Conservation (phyloP, 345 rosid genomes). For the Adansonia digitata region DNA sequence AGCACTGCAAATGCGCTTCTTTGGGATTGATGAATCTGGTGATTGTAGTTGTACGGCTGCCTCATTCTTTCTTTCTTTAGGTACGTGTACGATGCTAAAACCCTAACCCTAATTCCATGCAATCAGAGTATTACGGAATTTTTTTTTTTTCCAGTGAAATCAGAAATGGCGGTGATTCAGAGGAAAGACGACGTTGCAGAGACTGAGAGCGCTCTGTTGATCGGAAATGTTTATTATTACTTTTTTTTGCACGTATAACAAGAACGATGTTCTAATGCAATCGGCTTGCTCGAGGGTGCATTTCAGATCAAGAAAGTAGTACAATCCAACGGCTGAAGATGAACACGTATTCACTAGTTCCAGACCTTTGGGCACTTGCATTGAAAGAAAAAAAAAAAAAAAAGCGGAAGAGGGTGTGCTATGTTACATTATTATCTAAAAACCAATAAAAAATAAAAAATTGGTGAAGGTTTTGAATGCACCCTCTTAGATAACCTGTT, state of each 20-base stretch:
- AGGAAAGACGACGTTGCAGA: neutral
- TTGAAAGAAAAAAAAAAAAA: too few species aligned
- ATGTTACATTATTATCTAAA: too few species aligned
- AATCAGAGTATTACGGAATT: neutral
- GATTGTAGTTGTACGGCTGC: constrained; percentile 19
- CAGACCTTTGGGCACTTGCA: too few species aligned
- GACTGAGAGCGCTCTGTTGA: neutral
- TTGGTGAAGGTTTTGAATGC: too few species aligned
- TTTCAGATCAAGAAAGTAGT: neutral
- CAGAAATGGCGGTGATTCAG: constrained; percentile 3
- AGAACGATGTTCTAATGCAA: neutral
- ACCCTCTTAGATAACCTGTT: too few species aligned
- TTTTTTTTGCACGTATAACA: neutral
- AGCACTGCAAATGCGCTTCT: constrained; percentile 43
- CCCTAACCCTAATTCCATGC: constrained; percentile 7
- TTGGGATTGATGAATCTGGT: constrained; percentile 31
- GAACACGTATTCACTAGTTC: too few species aligned
- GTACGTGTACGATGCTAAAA: neutral
- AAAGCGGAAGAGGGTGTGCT: too few species aligned
- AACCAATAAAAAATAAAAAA: too few species aligned
- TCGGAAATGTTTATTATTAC: neutral
- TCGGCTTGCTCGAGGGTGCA: too few species aligned
- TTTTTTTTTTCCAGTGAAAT: neutral
- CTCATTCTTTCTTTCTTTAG: constrained; percentile 27
- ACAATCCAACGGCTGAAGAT: neutral